Percentiles rank a stretch among this genome's conserved stretches.
phyloP scores from a whole-genome alignment of 1,284 basidiomycete genomes.

The Malassezia globosa region DNA sequence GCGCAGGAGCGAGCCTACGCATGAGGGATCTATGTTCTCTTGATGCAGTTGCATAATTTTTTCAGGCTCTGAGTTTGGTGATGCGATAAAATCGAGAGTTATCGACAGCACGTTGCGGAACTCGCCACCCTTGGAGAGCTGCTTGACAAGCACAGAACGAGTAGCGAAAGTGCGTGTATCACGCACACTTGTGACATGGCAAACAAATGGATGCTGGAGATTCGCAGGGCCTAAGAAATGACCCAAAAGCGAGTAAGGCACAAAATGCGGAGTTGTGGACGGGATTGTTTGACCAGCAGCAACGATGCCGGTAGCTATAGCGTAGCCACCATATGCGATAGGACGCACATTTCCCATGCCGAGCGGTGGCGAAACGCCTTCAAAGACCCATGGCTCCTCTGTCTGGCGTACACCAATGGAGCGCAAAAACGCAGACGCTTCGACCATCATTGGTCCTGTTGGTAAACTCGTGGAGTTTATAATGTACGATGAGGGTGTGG shows the following conservation, averaged over 20 bases:
- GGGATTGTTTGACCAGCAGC: constrained; percentile 30
- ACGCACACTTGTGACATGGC: constrained; percentile 22
- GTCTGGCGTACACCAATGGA: constrained; percentile 25
- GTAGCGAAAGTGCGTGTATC: constrained; percentile 33
- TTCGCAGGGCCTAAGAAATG: constrained; percentile 31
- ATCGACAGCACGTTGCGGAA: constrained; percentile 23
- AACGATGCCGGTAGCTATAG: constrained; percentile 21
- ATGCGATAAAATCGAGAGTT: constrained; percentile 27
- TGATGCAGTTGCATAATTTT: not conserved
- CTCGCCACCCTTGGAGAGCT: constrained; percentile 19
- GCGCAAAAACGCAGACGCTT: constrained; percentile 18
- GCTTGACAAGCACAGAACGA: constrained; percentile 24
- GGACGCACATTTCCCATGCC: constrained; percentile 31
- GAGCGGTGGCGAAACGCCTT: constrained; percentile 22
- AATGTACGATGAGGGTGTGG: too few relatives aligned
- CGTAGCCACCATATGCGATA: constrained; percentile 39
- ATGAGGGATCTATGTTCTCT: not conserved
- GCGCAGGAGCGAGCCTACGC: constrained; percentile 8
- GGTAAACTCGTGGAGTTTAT: too few relatives aligned
- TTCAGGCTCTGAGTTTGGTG: constrained; percentile 18
- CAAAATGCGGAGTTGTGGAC: constrained; percentile 17
- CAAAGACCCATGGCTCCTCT: constrained; percentile 19
- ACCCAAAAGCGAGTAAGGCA: constrained; percentile 30
- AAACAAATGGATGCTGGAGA: constrained; percentile 22
- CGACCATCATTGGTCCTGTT: not conserved